A percentile compares a stretch with the other conserved stretches of the same genome.
phyloP scores from a whole-genome alignment of 495 filamentous ascomycete species.

The Hypomontagnella submonticulosa region DNA sequence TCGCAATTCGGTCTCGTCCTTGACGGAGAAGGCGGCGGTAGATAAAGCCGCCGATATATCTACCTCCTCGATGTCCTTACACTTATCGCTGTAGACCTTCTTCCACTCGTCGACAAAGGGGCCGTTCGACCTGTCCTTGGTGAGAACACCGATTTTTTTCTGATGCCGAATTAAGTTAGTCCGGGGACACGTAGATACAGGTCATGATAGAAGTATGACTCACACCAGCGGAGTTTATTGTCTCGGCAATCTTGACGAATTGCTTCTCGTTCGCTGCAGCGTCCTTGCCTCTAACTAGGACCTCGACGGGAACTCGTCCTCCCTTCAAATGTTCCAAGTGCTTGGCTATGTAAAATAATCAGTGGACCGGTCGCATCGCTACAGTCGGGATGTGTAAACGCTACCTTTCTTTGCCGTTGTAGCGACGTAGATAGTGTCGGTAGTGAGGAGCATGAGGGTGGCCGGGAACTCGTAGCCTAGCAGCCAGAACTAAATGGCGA shows the following conservation, averaged over 20 bases:
- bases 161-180: conserved; percentile 48
- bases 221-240: conserved; percentile 89
- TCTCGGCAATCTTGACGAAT: conserved; percentile 81
- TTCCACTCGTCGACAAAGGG: conserved; percentile 98
- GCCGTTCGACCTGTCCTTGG: conserved; percentile 84
- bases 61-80: conserved; percentile 87
- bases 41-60: conserved; percentile 88
- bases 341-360: conserved; percentile 69
- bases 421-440: conserved; percentile 86
- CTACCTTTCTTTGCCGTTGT: conserved; percentile 97
- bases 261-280: conserved; percentile 86
- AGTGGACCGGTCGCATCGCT: conserved; percentile 37
- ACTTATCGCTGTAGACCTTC: conserved; percentile 76
- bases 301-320: conserved; percentile 88
- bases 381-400: conserved; percentile 9
- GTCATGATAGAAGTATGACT: conserved; percentile 53
- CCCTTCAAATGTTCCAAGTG: conserved; percentile 93
- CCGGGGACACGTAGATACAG: not conserved
- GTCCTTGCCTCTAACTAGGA: conserved; percentile 90
- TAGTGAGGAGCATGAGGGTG: conserved; percentile 90
- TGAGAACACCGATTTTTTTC: conserved; percentile 88
- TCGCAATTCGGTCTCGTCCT: conserved; percentile 95
- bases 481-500: conserved; percentile 84
- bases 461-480: conserved; percentile 98
- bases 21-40: conserved; percentile 85